Base-by-base conservation (phyloP, 305 asterid species). In the Rubia peregrina region DNA sequence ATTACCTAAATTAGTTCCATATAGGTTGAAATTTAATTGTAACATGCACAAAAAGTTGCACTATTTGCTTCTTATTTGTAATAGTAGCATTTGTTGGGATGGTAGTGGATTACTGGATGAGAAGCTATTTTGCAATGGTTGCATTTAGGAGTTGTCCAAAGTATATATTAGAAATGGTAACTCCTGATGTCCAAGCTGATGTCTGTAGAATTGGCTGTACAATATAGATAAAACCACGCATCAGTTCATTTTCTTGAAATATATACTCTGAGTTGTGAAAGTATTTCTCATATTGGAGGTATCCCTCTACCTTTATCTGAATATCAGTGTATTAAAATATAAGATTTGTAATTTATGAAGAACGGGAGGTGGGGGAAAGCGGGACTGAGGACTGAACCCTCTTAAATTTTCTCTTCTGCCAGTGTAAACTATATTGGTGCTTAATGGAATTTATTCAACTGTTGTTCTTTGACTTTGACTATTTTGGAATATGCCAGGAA, bases 401-500 rank as follows among this genome's bases (percentile, higher is more conserved):
- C 19, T 13, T 16, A 48, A 9, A 22, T 49, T 48, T 33, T 22
- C 7, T 53, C 24, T 48, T 3, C 24, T 30, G 2, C 42, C 48
- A 51, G 26, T 13, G 21, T 30, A 17, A 14, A n/a, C 8, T 11
- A 5, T 68, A 51, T 69, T 53, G 19, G 49, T 53, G 65, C 24
- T 69, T 19, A 26, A 19, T 11, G 38, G 12, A 11, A 70, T 4
- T 63, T 73, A 4, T 38, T 56, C 46, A 38, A 17, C 65, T n/a
- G 24, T 33, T 67, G 48, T 67, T 46, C 65, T 24, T 74, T 70
- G 59, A 49, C 41, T 59, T 74, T 78, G 65, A 48, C 43, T 70
- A 63, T 51, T 16, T 61, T 56, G 40, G 65, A 64, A 69, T 77
- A 61, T 74, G 59, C 62, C 91, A 91, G 97, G 95, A 85, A 59